Evolutionary conservation across 2,329 filamentous ascomycete species (phyloP), one percentile per base, ranked within the genome.

Genomic region (Lasiodiplodia theobromae): DNA sequence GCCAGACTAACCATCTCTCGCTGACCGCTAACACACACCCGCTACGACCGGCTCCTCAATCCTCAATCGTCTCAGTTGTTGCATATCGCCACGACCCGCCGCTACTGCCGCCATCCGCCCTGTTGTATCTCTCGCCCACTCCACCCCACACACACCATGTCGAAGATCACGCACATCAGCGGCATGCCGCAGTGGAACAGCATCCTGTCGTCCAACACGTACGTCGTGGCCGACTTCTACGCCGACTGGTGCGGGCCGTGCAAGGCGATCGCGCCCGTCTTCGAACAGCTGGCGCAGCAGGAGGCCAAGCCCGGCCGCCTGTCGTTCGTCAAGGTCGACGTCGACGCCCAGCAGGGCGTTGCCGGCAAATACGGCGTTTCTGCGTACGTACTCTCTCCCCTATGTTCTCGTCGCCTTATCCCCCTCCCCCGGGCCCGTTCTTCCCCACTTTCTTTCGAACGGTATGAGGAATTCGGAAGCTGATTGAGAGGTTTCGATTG

Each of bases 241-340:
- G 84, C 84, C 16, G 83, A 83, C 71, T 88, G 86, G 85, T 87
- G 86, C 74, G 85, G 85, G 2, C 86, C 86, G 34, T 88, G 86
- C 81, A 86, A 86, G 73, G 79, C 82, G 40, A 85, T 88, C 67
- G 82, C 82, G 3, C 86, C 86, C 37, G 78, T 84, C 70, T 83
- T 87, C 74, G 82, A 83, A 67, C 78, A 83, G 71, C 80, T 87
- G 67, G 86, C 85, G 69, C 80, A 83, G 66, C 80, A 82, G 56
- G 84, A 87, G 73, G 73, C 79, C 28, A 81, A 83, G 68, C 78
- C 81, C 0, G 80, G 81, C 18, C 79, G 78, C 49, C 77, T 87
- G 25, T 81, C 82, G 34, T 87, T 88, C 73, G 79, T 82, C 71
- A 86, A 87, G 78, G 82, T 87, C 38, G 83, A 88, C 69, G 86